Evolutionary conservation across 2,329 filamentous ascomycete species (phyloP).

Genomic region (Aspergillus pseudotamarii): DNA sequence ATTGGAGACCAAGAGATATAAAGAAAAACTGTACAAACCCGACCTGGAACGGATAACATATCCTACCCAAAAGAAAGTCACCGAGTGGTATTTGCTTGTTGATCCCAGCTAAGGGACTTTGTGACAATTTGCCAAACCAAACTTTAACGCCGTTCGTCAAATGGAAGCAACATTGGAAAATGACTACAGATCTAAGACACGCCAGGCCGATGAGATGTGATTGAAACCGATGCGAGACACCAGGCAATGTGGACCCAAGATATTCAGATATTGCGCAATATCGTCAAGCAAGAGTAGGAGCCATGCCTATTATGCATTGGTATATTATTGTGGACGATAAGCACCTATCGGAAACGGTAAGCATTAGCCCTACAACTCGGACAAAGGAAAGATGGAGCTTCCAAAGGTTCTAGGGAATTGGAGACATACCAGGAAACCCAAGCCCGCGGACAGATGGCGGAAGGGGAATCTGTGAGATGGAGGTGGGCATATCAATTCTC

Average conservation of each 20-base stretch:
- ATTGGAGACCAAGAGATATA: not conserved
- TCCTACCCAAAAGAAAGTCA: not conserved
- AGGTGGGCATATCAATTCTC: conserved; percentile 66
- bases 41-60: not conserved
- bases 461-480: conserved; percentile 42
- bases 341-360: conserved; percentile 6
- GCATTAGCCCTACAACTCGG: conserved; percentile 4
- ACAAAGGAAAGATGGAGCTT: not conserved
- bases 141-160: conserved; percentile 24
- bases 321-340: conserved; percentile 8
- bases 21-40: conserved; percentile 8
- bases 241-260: not conserved
- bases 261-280: not conserved
- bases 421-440: conserved; percentile 38
- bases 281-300: not conserved
- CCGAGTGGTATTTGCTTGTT: not conserved
- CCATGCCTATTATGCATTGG: not conserved
- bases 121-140: conserved; percentile 11
- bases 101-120: not conserved
- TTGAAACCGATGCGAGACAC: conserved; percentile 2
- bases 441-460: conserved; percentile 36
- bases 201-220: conserved; percentile 1
- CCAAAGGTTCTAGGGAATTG: not conserved
- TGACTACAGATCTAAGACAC: conserved; percentile 17
- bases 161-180: conserved; percentile 21